Evolutionary conservation across 495 filamentous ascomycete genomes (phyloP), one percentile per base, ranked within the genome.

Genomic region (Penicilliopsis zonata): DNA sequence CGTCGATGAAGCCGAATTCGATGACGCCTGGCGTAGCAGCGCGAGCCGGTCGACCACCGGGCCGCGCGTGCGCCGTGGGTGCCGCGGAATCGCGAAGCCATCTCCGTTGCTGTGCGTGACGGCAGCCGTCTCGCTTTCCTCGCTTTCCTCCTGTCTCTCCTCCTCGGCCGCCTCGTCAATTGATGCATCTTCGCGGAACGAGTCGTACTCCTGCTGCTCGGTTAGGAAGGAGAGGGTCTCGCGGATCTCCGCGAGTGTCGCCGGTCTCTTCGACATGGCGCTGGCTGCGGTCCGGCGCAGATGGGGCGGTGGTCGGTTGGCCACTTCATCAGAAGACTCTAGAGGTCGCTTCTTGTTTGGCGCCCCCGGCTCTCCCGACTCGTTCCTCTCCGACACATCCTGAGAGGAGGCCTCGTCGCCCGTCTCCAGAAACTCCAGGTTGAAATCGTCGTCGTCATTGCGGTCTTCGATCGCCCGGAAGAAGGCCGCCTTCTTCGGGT

Each of bases 401-500:
- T 66, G 57, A 4, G 55, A 55, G 3, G 57, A 53, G 4, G 69
- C 65, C 33, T 70, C 70, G 18, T 78, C 69, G 14, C 51, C 43
- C 9, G 59, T 57, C 16, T 75, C 70, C 2, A 78, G 50, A 48
- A 94, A 82, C 34, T 85, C 80, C 49, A 80, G 61, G 35, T 82
- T 78, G 52, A 77, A 68, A 16, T 88, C 82, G 32, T 88, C 82
- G 24, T 88, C 84, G 27, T 78, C 79, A 23, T 6, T 10, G 21
- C 68, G 70, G 44, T 96, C 92, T 40, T 94, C 87, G 31, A 99
- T 80, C 6, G 85, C 80, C 34, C 70, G 71, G 37, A 96, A 72
- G 63, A 99, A 99, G 0, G 90, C 90, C 9, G 74, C 63, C 44
- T 85, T 86, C 52, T 87, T 86, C 9, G 86, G 87, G 47, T 95